These are phyloP conservation scores for Blastocystis sp. DNA, from an alignment of 352 stramenopile species.

Conservation along the genomic window DNA sequence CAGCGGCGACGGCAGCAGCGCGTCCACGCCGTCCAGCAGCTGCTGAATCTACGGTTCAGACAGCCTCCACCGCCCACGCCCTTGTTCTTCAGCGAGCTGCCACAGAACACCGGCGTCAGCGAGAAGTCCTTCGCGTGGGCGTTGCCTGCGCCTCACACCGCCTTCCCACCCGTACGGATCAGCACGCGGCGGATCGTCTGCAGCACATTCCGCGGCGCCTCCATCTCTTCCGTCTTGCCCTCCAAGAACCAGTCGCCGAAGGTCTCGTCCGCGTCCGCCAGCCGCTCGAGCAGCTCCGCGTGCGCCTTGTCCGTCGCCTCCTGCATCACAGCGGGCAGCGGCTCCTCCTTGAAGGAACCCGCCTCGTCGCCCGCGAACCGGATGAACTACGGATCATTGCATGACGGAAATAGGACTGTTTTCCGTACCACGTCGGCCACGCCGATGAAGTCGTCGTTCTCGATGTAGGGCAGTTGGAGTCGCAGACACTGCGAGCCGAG, in stretches of 20 bases:
- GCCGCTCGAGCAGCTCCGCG: constrained; percentile 81
- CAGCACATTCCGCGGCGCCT: not conserved
- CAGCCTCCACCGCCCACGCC: constrained; percentile 76
- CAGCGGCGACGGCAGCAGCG: constrained; percentile 91
- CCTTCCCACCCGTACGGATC: not conserved
- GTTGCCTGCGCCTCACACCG: not conserved
- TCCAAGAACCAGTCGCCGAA: constrained; percentile 92
- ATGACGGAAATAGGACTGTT: not conserved
- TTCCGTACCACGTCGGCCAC: constrained; percentile 22
- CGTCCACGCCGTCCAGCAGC: constrained; percentile 92
- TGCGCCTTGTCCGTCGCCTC: constrained; percentile 90
- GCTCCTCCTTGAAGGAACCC: not conserved
- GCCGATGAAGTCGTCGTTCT: not conserved
- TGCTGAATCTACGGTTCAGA: constrained; percentile 76
- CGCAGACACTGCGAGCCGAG: constrained; percentile 67
- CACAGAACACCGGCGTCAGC: constrained; percentile 44
- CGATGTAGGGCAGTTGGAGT: constrained; percentile 33
- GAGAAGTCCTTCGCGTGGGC: not conserved
- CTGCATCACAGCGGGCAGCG: constrained; percentile 77
- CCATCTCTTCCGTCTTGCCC: constrained; percentile 1
- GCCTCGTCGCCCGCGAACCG: not conserved
- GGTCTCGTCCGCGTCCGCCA: constrained; percentile 94
- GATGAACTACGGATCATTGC: not conserved
- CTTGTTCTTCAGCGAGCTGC: constrained; percentile 86
- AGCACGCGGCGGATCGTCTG: constrained; percentile 10